These are phyloP conservation scores for Penicillium arizonense DNA, from an alignment of 495 filamentous ascomycete genomes.

Conservation along the genomic window DNA sequence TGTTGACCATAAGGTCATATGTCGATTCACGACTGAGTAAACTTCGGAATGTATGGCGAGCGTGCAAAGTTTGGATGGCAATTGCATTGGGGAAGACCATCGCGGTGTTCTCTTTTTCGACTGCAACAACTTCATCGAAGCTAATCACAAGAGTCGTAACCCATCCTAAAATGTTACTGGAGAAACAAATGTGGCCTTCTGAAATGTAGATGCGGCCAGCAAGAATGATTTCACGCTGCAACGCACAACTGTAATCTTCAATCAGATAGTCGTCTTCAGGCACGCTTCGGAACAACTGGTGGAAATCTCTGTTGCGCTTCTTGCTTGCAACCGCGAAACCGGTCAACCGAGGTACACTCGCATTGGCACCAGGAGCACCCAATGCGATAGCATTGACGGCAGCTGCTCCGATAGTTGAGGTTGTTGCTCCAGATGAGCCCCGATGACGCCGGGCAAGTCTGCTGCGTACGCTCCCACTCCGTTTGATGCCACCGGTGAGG, in stretches of 20 bases:
- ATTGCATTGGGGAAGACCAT: slow-evolving; percentile 97
- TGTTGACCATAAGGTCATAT: slow-evolving; percentile 94
- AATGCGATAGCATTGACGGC: slow-evolving; percentile 63
- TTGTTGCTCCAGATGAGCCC: slow-evolving; percentile 82
- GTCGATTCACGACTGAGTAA: slow-evolving; percentile 92
- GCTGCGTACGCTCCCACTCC: slow-evolving; percentile 82
- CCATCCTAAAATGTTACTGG: slow-evolving; percentile 98
- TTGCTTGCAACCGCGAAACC: slow-evolving; percentile 96
- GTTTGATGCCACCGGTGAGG: slow-evolving; percentile 51
- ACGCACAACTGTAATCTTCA: slow-evolving; percentile 95
- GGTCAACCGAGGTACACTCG: slow-evolving; percentile 71
- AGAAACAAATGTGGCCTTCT: slow-evolving; percentile 97
- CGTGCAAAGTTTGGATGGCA: slow-evolving; percentile 92
- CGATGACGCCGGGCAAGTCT: slow-evolving; percentile 71
- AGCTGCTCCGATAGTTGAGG: slow-evolving; percentile 68
- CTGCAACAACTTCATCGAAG: slow-evolving; percentile 94
- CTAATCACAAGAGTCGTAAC: slow-evolving; percentile 95
- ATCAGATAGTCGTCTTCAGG: slow-evolving; percentile 98
- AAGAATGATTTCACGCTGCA: slow-evolving; percentile 93
- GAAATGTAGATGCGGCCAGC: slow-evolving; percentile 95
- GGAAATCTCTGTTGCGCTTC: slow-evolving; percentile 94
- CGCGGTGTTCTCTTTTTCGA: slow-evolving; percentile 96
- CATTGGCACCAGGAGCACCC: slow-evolving; percentile 56
- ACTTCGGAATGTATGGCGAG: slow-evolving; percentile 93
- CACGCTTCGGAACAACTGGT: slow-evolving; percentile 89